These are phyloP conservation scores for Trichoderma sp. DNA, from an alignment of 2,329 filamentous ascomycete genomes.

Conservation along the genomic window DNA sequence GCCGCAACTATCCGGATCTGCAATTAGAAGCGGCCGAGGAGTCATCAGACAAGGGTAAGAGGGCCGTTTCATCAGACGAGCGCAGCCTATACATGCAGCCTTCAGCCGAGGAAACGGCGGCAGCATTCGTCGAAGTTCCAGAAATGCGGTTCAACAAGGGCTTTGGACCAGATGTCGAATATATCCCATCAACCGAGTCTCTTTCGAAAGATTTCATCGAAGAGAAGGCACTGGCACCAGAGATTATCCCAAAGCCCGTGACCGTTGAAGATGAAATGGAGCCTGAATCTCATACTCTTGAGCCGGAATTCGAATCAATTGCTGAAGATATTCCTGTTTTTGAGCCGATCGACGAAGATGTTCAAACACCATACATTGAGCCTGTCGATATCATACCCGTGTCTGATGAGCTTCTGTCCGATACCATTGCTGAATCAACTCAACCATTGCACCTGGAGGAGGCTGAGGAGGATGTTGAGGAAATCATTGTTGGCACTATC, in stretches of 20 bases:
- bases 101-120: not conserved
- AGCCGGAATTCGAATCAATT: not conserved
- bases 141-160: conserved; percentile 1
- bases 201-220: conserved; percentile 11
- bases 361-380: not conserved
- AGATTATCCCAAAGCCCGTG: conserved; percentile 21
- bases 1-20: conserved; percentile 1
- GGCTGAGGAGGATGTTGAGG: conserved; percentile 6
- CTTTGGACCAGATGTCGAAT: not conserved
- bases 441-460: not conserved
- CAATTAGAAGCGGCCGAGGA: conserved; percentile 27
- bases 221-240: not conserved
- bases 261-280: conserved; percentile 8
- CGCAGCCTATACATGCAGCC: not conserved
- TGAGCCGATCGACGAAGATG: conserved; percentile 16
- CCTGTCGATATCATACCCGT: conserved; percentile 5
- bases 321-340: not conserved
- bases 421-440: not conserved
- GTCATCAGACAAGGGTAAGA: conserved; percentile 32
- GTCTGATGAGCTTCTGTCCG: conserved; percentile 2
- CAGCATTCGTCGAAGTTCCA: not conserved
- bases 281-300: not conserved
- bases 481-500: conserved; percentile 10
- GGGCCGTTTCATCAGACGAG: conserved; percentile 23
- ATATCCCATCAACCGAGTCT: not conserved